Evolutionary conservation across 2,329 filamentous ascomycete genomes (phyloP).

Genomic region (Ophiostoma tasmaniense): DNA sequence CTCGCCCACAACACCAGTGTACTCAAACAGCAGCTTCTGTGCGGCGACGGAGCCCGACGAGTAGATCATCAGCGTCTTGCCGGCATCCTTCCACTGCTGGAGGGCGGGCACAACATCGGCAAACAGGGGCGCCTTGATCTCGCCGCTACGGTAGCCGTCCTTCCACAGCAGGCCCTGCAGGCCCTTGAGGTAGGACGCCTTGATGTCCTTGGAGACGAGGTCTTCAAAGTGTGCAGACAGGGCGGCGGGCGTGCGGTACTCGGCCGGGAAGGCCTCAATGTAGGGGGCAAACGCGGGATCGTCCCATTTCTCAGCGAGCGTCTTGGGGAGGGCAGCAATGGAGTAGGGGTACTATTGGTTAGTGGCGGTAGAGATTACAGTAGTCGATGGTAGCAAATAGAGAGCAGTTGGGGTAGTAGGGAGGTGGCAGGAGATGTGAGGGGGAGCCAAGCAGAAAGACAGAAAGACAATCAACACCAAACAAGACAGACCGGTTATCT

Average conservation of each 20-base stretch:
- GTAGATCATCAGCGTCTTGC: slow-evolving; percentile 63
- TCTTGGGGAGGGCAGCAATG: slow-evolving; percentile 54
- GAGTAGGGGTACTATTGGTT: slow-evolving; percentile 65
- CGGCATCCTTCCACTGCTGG: slow-evolving; percentile 45
- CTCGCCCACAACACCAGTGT: slow-evolving; percentile 42
- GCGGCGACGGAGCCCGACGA: slow-evolving; percentile 73
- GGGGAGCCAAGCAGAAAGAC: not conserved
- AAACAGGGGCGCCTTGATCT: slow-evolving; percentile 65
- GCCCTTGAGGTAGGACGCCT: slow-evolving; percentile 67
- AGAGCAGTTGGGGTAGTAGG: not conserved
- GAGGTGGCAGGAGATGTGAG: not conserved
- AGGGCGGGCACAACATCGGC: slow-evolving; percentile 61
- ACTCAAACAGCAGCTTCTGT: slow-evolving; percentile 69
- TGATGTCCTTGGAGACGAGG: slow-evolving; percentile 63
- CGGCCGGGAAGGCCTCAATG: slow-evolving; percentile 60
- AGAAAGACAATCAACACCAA: not conserved
- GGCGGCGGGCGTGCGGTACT: slow-evolving; percentile 51
- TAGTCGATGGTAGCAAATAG: too few relatives aligned
- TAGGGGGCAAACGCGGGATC: slow-evolving; percentile 55
- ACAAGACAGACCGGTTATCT: not conserved
- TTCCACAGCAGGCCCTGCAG: slow-evolving; percentile 75
- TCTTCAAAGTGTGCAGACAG: slow-evolving; percentile 61
- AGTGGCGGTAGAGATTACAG: not conserved
- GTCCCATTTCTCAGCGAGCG: slow-evolving; percentile 60
- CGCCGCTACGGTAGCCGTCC: slow-evolving; percentile 60